Base-by-base conservation (phyloP, 139 green algal species). In the Mychonastes homosphaera region DNA sequence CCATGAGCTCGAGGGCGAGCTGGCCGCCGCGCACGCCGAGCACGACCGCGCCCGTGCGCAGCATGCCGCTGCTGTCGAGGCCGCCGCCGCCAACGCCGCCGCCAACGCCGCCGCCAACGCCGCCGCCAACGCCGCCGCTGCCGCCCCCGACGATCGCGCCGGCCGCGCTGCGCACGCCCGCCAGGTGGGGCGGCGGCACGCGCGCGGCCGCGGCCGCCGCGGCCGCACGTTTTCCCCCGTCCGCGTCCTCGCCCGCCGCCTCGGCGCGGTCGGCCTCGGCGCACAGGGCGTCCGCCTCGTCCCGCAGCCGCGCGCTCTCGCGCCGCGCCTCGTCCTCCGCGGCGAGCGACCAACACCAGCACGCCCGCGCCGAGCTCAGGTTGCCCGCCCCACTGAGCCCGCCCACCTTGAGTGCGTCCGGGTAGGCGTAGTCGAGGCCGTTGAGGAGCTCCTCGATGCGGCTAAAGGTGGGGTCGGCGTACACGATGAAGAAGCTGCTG, bases 361-460 rank as follows among this genome's bases (percentile, higher is more conserved):
- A n/a, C 45, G n/a, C n/a, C n/a, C n/a, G n/a, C n/a, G n/a, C n/a
- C n/a, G n/a, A n/a, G n/a, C n/a, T n/a, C n/a, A n/a, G n/a, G n/a
- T n/a, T n/a, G n/a, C n/a, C n/a, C 26, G 44, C 44, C 44, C 7
- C 44, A 18, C 12, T 51, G 46, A 4, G 6, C 34, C 2, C 15
- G 15, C 64, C 33, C 40, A 79, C 72, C 27, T 71, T 73, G 29
- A 47, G 53, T 27, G 72, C 67, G 5, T 10, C 38, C 1, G 72
- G 72, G 26, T 72, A 75, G 1, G 72, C 72, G 54, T 63, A 79
- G 51, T 79, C 72, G 48, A 79, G 59, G 7, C 73, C 73, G 8
- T 51, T 64, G 46, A 72, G 65, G 5, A 80, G 64, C 50, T 80
- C 73, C 39, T 48, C 33, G 10, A 63, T 36, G 18, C 56, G 23